Evolutionary conservation across 2,329 filamentous ascomycete species (phyloP), one percentile per base, ranked within the genome.

Genomic region (Sarocladium strictum): DNA sequence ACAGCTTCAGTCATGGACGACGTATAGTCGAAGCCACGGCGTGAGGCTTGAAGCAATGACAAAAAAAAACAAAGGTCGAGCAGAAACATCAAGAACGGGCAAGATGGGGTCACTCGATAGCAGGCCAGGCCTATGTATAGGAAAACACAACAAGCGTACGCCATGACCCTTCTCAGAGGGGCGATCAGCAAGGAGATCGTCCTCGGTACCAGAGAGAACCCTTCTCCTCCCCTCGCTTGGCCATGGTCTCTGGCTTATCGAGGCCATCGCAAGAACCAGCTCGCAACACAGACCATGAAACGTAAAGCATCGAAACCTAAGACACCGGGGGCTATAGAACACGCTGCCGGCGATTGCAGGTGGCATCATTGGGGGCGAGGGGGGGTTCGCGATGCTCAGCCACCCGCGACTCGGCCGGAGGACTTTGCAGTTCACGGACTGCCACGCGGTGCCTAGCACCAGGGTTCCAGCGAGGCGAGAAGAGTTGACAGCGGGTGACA

Each of bases 241-340:
- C n/a, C 17, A 7, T 19, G 14, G 17, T 51, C 14, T 49, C 17
- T n/a, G n/a, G n/a, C n/a, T 32, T 10, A 23, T 17, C 9, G 40
- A 45, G 40, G 40, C 40, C 26, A 24, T 43, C 21, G 17, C 21
- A 14, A n/a, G n/a, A n/a, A 7, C 21, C 40, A 24, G 40, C n/a
- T 24, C 9, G 10, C 17, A 43, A 6, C 40, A n/a, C n/a, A 24
- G 40, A 24, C 43, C 43, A 51, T 51, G 47, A 51, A 51, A 51
- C 47, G 47, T 14, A 23, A 45, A 23, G 29, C 14, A 51, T 51
- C 17, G 47, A 51, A 51, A 51, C 47, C 47, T 51, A 51, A 51
- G 47, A 51, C 47, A 51, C 26, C 27, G 27, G 27, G 47, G 47
- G 47, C 47, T 51, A 51, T 51, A 51, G 47, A 51, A 51, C 47